These are phyloP conservation scores for Termitomyces sp. DNA, from an alignment of 768 basidiomycete species.

Conservation along the genomic window DNA sequence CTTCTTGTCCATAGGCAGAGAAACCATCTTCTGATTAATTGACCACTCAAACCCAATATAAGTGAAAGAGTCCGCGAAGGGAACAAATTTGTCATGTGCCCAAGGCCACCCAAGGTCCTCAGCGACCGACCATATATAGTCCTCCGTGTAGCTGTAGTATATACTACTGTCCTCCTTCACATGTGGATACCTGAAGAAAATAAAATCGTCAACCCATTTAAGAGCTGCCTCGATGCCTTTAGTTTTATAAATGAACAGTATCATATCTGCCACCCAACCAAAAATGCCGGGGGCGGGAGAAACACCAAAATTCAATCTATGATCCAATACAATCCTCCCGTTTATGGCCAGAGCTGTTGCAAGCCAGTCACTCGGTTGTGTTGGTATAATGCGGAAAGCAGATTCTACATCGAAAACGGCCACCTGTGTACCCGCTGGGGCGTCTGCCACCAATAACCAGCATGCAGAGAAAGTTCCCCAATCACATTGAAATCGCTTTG, in stretches of 20 bases:
- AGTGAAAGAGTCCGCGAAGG: neutral
- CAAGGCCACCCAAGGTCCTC: too few species aligned
- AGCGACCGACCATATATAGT: neutral
- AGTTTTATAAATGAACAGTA: too few species aligned
- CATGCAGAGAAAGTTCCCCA: neutral
- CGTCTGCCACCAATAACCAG: too few species aligned
- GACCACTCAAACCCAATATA: too few species aligned
- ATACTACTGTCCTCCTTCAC: too few species aligned
- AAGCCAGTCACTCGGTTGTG: neutral
- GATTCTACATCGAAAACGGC: neutral
- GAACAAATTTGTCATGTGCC: neutral
- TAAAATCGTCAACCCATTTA: too few species aligned
- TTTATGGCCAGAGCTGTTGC: neutral
- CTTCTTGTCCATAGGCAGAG: neutral
- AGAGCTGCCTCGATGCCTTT: too few species aligned
- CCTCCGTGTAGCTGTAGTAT: neutral
- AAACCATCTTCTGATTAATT: neutral
- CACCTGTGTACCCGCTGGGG: too few species aligned
- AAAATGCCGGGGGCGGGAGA: too few species aligned
- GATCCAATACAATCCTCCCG: neutral
- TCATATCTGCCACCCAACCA: too few species aligned
- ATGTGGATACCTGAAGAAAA: too few species aligned
- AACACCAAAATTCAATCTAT: neutral
- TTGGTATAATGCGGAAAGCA: neutral
- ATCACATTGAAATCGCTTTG: neutral